These are phyloP conservation scores for Phytophthora melonis DNA, from an alignment of 352 stramenopile species.

Conservation along the genomic window DNA sequence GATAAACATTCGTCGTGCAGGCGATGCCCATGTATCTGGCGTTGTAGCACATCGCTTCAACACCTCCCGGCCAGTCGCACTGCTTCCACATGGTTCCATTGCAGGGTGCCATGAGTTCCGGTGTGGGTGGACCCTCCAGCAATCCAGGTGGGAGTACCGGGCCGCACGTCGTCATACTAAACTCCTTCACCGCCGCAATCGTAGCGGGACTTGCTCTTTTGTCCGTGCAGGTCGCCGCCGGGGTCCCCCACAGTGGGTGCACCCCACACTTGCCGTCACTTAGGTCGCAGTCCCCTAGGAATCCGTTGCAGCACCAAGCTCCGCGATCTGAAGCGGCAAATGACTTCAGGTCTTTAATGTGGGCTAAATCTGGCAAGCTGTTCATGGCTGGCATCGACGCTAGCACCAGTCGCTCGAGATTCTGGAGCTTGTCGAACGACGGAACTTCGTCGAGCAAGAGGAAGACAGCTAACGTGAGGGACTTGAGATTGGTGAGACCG, in stretches of 20 bases:
- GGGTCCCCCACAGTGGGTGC: conserved; percentile 15
- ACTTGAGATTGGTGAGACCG: conserved; percentile 42
- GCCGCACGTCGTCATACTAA: background rate
- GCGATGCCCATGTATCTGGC: conserved; percentile 25
- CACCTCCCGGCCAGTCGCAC: background rate
- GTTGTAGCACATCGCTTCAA: conserved; percentile 27
- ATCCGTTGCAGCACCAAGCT: no score
- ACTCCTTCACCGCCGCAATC: background rate
- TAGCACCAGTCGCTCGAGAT: conserved; percentile 39
- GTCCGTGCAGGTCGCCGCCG: conserved; percentile 16
- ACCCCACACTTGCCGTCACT: conserved; percentile 17
- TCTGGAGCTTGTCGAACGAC: conserved; percentile 17
- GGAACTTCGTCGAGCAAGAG: conserved; percentile 19
- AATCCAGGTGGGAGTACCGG: background rate
- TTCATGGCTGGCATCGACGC: conserved; percentile 6
- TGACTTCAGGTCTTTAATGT: conserved; percentile 20
- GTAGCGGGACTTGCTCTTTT: background rate
- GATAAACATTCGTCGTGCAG: conserved; percentile 11
- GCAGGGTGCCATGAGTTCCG: conserved; percentile 18
- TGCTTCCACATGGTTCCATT: conserved; percentile 15
- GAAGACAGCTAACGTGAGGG: conserved; percentile 37
- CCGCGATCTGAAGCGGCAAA: conserved; percentile 19
- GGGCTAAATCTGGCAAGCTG: conserved; percentile 28
- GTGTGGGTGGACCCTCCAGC: conserved; percentile 7
- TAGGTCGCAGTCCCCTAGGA: no score